Evolutionary conservation across 371 early-diverging fungal genomes (phyloP), one percentile per base, ranked within the genome.

Genomic region (Capillidium heterosporum): DNA sequence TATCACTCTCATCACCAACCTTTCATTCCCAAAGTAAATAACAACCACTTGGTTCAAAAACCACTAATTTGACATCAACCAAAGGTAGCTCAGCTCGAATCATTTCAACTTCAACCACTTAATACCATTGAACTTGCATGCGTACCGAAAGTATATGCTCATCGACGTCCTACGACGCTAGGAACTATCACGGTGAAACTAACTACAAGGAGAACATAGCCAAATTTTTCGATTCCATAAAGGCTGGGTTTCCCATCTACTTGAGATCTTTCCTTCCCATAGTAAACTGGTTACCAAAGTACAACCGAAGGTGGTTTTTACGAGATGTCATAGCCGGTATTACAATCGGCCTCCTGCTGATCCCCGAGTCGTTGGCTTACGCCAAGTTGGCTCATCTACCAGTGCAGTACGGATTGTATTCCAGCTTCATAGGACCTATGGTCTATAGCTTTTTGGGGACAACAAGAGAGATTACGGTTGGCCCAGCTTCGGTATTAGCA

Each of bases 361-460:
- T 92, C 26, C 93, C 90, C 3, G 91, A 91, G 64, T 76, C 78
- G 52, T 76, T 87, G 72, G 85, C 87, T 26, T 85, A 86, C 60
- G 79, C 93, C n/a, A 85, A 80, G 65, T 68, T 92, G 3, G 91
- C 89, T 0, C 71, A 70, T 23, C 66, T 92, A 31, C 85, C 89
- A 24, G 75, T 84, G 39, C 73, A 85, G 58, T 85, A 78, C 65
- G 93, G 93, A 0, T 72, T 92, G 17, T 92, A 92, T 70, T 79
- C 87, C 48, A 72, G 83, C 50, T 82, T 89, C 61, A 66, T 85
- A 29, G 88, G 91, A 28, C 71, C 77, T 13, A 65, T 84, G 23
- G 49, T 87, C 19, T 90, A 91, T 65, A 73, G 76, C 48, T 64
- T 87, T 55, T 76, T 89, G 61, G 89, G 85, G 11, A 89, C 91